Percentiles rank a stretch among this genome's conserved stretches.
Conservation (phyloP, 1,284 basidiomycete species). For the Microbotryum silenes-acaulis region DNA sequence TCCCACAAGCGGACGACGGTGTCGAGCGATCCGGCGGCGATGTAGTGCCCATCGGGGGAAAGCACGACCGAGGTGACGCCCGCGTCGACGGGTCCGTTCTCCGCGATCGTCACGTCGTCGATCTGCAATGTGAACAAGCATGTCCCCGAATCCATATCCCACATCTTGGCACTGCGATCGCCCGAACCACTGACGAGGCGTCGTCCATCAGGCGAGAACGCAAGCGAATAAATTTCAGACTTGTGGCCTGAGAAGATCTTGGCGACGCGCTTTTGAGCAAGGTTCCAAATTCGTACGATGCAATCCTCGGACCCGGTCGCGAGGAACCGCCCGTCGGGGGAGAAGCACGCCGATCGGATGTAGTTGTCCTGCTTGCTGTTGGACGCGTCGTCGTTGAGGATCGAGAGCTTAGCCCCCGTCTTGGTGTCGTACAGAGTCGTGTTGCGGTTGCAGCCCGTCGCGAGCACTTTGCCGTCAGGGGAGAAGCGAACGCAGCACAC, state of each 20-base stretch:
- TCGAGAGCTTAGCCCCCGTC: constrained; percentile 72
- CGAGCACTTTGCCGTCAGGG: constrained; percentile 75
- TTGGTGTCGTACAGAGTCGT: constrained; percentile 86
- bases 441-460: constrained; percentile 82
- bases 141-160: constrained; percentile 64
- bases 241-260: constrained; percentile 74
- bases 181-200: constrained; percentile 82
- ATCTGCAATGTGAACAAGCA: constrained; percentile 47
- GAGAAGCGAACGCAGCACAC: constrained; percentile 90
- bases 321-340: constrained; percentile 68
- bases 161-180: constrained; percentile 81
- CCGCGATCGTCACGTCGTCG: constrained; percentile 46
- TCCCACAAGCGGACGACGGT: constrained; percentile 84
- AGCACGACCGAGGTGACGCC: constrained; percentile 74
- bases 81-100: constrained; percentile 55
- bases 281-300: constrained; percentile 80
- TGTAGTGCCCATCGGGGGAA: constrained; percentile 67
- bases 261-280: constrained; percentile 61
- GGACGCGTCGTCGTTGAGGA: constrained; percentile 59
- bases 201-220: constrained; percentile 71
- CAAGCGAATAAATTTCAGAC: constrained; percentile 84
- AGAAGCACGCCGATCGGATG: constrained; percentile 76
- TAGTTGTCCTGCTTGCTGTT: constrained; percentile 59
- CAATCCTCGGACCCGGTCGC: constrained; percentile 80
- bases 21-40: constrained; percentile 77